Evolutionary conservation across 768 basidiomycete species (phyloP), one percentile per base, ranked within the genome.

Genomic region (Suillus plorans): DNA sequence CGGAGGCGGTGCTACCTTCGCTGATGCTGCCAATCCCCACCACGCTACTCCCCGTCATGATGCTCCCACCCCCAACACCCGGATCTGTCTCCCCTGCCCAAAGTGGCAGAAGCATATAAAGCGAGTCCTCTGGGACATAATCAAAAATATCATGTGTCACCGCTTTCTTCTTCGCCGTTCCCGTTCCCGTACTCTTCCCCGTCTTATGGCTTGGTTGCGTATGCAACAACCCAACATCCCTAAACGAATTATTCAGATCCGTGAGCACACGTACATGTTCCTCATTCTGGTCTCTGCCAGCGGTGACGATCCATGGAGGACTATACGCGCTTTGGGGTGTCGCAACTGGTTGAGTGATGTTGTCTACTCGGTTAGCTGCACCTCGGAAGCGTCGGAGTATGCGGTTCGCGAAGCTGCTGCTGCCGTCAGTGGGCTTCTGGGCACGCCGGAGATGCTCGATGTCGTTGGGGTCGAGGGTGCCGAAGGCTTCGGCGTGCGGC

Each of bases 61-160:
- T 52, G 25, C 25, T 52, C 13, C 49, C 49, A 25, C 49, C 25
- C 8, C 25, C 50, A 14, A 50, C 50, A 18, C 28, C 16, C 77
- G 83, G 71, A 73, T 91, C 90, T 1, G 86, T 90, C 68, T 90
- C 89, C 20, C 88, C 84, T 10, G 89, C 86, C 91, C 92, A 94
- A n/a, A 94, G 80, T 18, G 92, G 92, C 20, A 94, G 80, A 31
- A 93, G 82, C 92, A 94, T 94, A 73, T 89, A 92, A 60, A 93
- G 79, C 28, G 86, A 85, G 16, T 93, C 90, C 6, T 83, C 76
- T 0, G 89, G 89, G 44, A 94, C 81, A 41, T 85, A 79, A 41
- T 84, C 81, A 63, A 92, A 85, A 66, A 90, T 79, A 64, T 85
- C 81, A 6, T 71, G 65, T 10, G 34, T 58, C 25, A 61, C 31